phyloP scores from a whole-genome alignment of 176 grass and related monocot species.

The Phoenix roebelenii region DNA sequence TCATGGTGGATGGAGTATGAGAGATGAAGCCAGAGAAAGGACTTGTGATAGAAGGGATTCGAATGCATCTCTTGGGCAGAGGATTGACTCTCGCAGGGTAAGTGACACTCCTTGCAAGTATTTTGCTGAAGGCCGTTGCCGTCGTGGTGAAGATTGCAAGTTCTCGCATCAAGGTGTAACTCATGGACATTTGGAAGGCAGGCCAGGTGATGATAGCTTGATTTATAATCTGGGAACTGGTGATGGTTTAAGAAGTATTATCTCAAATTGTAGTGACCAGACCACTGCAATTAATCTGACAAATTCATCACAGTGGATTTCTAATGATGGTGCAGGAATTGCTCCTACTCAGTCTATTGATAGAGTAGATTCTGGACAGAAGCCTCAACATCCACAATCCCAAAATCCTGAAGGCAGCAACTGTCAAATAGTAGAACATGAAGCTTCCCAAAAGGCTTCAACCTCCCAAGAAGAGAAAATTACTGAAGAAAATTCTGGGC shows the following conservation, averaged over 20 bases:
- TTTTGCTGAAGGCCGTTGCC: slow-evolving; percentile 74
- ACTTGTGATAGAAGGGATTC: slow-evolving; percentile 16
- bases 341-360: slow-evolving; percentile 22
- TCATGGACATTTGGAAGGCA: slow-evolving; percentile 27
- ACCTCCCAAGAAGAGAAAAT: slow-evolving; percentile 26
- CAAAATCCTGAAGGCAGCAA: slow-evolving; percentile 28
- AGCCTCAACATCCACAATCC: slow-evolving; percentile 20
- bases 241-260: slow-evolving; percentile 23
- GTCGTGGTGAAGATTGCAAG: slow-evolving; percentile 55
- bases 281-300: slow-evolving; percentile 16
- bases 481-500: slow-evolving; percentile 26
- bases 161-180: slow-evolving; percentile 62
- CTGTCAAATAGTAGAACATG: not conserved
- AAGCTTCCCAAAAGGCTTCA: slow-evolving; percentile 27
- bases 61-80: slow-evolving; percentile 50
- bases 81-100: slow-evolving; percentile 39
- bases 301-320: slow-evolving; percentile 26
- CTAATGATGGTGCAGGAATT: slow-evolving; percentile 26
- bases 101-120: slow-evolving; percentile 72
- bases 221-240: slow-evolving; percentile 12
- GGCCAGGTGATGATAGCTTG: slow-evolving; percentile 33
- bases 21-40: slow-evolving; percentile 41
- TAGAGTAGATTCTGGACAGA: slow-evolving; percentile 29
- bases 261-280: slow-evolving; percentile 33
- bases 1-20: slow-evolving; percentile 48